Evolutionary conservation across 139 green algal genomes (phyloP).

Genomic region (Micractinium sp.): DNA sequence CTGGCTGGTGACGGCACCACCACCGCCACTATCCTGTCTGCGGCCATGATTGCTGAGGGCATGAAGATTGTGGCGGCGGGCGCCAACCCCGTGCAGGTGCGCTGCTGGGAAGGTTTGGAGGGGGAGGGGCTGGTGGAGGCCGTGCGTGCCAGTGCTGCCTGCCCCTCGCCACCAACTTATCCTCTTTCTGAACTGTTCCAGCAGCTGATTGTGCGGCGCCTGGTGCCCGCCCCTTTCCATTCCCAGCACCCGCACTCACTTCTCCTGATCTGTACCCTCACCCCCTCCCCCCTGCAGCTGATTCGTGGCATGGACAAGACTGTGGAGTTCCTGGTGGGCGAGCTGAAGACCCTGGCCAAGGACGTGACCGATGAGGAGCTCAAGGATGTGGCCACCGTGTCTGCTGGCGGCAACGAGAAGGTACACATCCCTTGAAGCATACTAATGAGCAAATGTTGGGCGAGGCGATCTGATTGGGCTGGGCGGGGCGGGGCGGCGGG

Average conservation of each 20-base stretch:
- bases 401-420: conserved; percentile 90
- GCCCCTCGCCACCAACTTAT: neutral
- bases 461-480: no score
- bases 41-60: conserved; percentile 97
- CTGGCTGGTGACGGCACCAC: conserved; percentile 98
- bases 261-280: neutral
- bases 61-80: conserved; percentile 96
- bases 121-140: neutral
- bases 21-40: conserved; percentile 96
- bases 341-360: conserved; percentile 81
- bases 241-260: neutral
- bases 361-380: conserved; percentile 86
- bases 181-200: no score
- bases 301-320: conserved; percentile 95
- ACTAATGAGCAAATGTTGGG: no score
- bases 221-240: neutral
- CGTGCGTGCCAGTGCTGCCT: neutral
- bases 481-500: no score
- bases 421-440: neutral
- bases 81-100: conserved; percentile 87
- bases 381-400: conserved; percentile 95
- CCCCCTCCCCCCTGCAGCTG: conserved; percentile 65
- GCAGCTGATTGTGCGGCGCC: no score
- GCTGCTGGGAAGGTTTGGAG: neutral
- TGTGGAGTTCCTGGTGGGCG: conserved; percentile 80